Evolutionary conservation across 2,329 filamentous ascomycete species (phyloP).

Genomic region (Xylaria sp.): DNA sequence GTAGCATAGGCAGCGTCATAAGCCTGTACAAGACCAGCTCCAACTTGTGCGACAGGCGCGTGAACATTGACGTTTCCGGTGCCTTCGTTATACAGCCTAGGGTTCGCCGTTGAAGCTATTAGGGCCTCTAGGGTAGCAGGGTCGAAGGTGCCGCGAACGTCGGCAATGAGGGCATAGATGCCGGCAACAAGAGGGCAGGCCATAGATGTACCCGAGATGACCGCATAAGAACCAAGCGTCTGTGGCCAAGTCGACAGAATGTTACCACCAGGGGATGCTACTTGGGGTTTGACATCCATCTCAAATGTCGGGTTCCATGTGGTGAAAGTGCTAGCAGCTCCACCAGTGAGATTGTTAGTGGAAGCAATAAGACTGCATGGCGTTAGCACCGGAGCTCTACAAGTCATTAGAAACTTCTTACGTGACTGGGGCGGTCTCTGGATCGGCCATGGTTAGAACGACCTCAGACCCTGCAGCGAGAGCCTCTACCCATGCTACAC

Average conservation of each 20-base stretch:
- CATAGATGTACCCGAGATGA: slow-evolving; percentile 71
- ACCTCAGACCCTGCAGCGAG: slow-evolving; percentile 59
- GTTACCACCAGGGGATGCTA: slow-evolving; percentile 66
- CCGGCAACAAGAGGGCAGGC: slow-evolving; percentile 66
- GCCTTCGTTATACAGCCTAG: slow-evolving; percentile 37
- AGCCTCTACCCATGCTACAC: slow-evolving; percentile 56
- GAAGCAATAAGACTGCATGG: slow-evolving; percentile 50
- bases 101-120: slow-evolving; percentile 41
- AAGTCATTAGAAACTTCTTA: slow-evolving; percentile 33
- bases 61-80: slow-evolving; percentile 52
- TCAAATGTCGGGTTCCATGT: slow-evolving; percentile 72
- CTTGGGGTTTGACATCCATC: slow-evolving; percentile 65
- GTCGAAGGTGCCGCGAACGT: slow-evolving; percentile 62
- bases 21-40: slow-evolving; percentile 69
- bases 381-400: slow-evolving; percentile 31
- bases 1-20: slow-evolving; percentile 67
- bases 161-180: slow-evolving; percentile 64
- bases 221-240: slow-evolving; percentile 59
- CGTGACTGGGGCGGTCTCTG: slow-evolving; percentile 50
- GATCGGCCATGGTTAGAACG: slow-evolving; percentile 57
- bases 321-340: slow-evolving; percentile 63
- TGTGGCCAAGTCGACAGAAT: slow-evolving; percentile 69
- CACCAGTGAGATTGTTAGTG: slow-evolving; percentile 59
- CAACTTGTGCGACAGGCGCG: slow-evolving; percentile 69
- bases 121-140: slow-evolving; percentile 61